phyloP scores from a whole-genome alignment of 805 yeast species.

The Candida caryicola region DNA sequence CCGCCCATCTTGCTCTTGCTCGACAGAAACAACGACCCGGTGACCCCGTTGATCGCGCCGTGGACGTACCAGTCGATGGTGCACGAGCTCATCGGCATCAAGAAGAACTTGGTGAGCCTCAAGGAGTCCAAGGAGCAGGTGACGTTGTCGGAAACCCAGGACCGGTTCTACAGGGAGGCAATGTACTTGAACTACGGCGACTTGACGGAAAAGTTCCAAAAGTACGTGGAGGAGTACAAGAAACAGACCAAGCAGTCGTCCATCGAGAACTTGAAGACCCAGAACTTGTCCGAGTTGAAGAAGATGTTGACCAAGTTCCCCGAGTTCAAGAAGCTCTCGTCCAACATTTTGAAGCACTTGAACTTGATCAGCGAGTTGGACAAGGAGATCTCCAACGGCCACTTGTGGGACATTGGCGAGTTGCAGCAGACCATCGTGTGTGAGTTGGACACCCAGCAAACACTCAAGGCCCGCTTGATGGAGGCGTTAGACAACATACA shows the following conservation, averaged over 20 bases:
- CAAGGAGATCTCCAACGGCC: slow-evolving; percentile 56
- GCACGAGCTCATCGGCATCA: slow-evolving; percentile 83
- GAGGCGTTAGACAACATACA: slow-evolving; percentile 45
- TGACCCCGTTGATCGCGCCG: slow-evolving; percentile 88
- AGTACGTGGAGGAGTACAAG: slow-evolving; percentile 80
- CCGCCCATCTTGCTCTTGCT: slow-evolving; percentile 73
- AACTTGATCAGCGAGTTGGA: slow-evolving; percentile 85
- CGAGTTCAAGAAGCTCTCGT: slow-evolving; percentile 82
- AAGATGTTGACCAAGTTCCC: slow-evolving; percentile 90
- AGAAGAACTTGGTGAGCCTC: slow-evolving; percentile 69
- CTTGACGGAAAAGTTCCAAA: slow-evolving; percentile 82
- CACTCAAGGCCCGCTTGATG: slow-evolving; percentile 51
- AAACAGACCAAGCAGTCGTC: slow-evolving; percentile 67
- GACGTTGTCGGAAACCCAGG: slow-evolving; percentile 61
- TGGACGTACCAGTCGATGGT: slow-evolving; percentile 99
- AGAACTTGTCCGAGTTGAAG: slow-evolving; percentile 83
- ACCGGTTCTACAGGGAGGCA: slow-evolving; percentile 71
- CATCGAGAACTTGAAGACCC: slow-evolving; percentile 54
- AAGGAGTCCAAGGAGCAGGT: slow-evolving; percentile 46
- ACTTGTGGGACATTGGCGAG: slow-evolving; percentile 85
- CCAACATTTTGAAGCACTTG: slow-evolving; percentile 90
- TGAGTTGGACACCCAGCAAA: slow-evolving; percentile 33
- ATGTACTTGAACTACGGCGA: slow-evolving; percentile 94
- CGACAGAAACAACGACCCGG: slow-evolving; percentile 87
- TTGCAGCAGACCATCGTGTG: slow-evolving; percentile 83